A percentile compares a stretch with the other conserved stretches of the same genome.
Evolutionary conservation across 1,139 yeast genomes (phyloP).

Genomic region (Diutina rugosa): DNA sequence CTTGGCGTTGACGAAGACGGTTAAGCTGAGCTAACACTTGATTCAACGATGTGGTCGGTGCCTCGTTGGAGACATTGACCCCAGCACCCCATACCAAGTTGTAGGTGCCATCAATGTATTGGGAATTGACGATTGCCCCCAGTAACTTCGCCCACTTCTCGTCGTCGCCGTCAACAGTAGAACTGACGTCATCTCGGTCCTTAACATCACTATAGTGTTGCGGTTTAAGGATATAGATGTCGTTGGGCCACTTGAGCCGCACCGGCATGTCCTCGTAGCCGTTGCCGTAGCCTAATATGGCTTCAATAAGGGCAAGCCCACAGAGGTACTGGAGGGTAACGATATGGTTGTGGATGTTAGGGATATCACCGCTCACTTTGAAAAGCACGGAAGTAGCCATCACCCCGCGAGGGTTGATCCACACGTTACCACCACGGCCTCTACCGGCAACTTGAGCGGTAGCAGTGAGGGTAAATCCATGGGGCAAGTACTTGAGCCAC

Average conservation of each 20-base stretch:
- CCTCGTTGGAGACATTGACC: slow-evolving; percentile 68
- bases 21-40: slow-evolving; percentile 52
- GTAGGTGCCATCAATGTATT: slow-evolving; percentile 43
- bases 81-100: slow-evolving; percentile 77
- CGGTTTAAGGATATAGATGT: slow-evolving; percentile 66
- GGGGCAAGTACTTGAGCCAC: slow-evolving; percentile 47
- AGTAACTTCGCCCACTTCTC: slow-evolving; percentile 61
- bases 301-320: slow-evolving; percentile 73
- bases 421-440: slow-evolving; percentile 89
- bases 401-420: slow-evolving; percentile 94
- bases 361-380: slow-evolving; percentile 21
- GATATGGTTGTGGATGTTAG: slow-evolving; percentile 14
- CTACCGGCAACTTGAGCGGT: slow-evolving; percentile 82
- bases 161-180: slow-evolving; percentile 25
- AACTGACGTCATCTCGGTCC: slow-evolving; percentile 17
- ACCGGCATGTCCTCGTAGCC: slow-evolving; percentile 71
- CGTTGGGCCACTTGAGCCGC: slow-evolving; percentile 94
- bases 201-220: slow-evolving; percentile 24
- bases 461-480: slow-evolving; percentile 63
- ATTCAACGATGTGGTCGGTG: slow-evolving; percentile 86
- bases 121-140: slow-evolving; percentile 79
- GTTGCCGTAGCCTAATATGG: slow-evolving; percentile 29
- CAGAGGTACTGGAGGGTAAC: slow-evolving; percentile 82
- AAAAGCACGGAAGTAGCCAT: slow-evolving; percentile 69
- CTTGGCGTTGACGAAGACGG: slow-evolving; percentile 25